Percentiles rank a stretch among this genome's conserved stretches.
Conservation (phyloP, 75 land plant species). For the Cupressus sempervirens region DNA sequence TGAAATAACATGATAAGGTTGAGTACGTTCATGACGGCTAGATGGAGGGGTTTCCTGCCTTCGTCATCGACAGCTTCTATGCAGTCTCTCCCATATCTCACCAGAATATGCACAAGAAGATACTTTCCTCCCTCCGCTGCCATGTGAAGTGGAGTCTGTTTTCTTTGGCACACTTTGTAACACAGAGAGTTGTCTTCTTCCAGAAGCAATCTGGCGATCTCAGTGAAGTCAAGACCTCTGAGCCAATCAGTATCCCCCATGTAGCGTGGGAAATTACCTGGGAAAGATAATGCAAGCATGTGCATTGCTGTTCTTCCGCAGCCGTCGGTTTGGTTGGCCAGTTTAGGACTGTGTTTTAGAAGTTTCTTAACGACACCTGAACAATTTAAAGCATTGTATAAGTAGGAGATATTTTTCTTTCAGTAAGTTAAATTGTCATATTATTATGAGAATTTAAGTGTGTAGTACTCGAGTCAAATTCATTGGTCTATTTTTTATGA, state of each 20-base stretch:
- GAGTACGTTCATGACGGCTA: neutral
- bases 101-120: neutral
- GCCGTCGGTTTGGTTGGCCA: neutral
- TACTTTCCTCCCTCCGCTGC: neutral
- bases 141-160: neutral
- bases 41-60: neutral
- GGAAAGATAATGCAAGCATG: neutral
- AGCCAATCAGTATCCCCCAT: too few species aligned
- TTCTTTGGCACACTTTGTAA: neutral
- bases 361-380: neutral
- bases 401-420: too few species aligned
- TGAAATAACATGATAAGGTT: too few species aligned
- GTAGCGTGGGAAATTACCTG: too few species aligned
- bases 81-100: neutral
- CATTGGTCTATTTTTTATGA: too few species aligned
- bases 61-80: neutral
- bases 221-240: too few species aligned
- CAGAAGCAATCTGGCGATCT: neutral
- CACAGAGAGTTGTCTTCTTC: neutral
- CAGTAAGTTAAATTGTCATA: too few species aligned
- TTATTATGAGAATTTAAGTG: too few species aligned
- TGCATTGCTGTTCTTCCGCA: neutral
- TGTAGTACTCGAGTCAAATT: too few species aligned
- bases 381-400: neutral
- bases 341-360: neutral